Percentiles rank a stretch among this genome's conserved stretches.
These are phyloP conservation scores for Cladorrhinum samala DNA, from an alignment of 495 filamentous ascomycete genomes.

Conservation along the genomic window DNA sequence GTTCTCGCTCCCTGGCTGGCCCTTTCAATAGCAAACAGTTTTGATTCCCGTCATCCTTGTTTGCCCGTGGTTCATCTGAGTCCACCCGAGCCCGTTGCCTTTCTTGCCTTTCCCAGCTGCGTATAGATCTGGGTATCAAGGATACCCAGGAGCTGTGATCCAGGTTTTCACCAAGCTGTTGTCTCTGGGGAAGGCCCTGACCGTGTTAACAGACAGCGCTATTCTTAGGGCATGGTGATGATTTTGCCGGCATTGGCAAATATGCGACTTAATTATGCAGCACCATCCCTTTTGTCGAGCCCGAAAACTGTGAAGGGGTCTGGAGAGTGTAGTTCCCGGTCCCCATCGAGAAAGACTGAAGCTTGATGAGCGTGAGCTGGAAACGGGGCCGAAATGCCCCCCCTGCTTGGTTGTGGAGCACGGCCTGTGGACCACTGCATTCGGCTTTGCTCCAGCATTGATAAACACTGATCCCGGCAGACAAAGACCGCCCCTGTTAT, in stretches of 20 bases:
- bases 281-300: constrained; percentile 7
- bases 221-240: constrained; percentile 25
- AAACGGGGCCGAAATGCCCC: neutral
- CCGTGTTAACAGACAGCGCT: constrained; percentile 21
- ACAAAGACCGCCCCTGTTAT: neutral
- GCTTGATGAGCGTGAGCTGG: neutral
- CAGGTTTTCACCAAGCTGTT: constrained; percentile 21
- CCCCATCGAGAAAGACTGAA: neutral
- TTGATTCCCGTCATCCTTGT: constrained; percentile 20
- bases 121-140: constrained; percentile 16
- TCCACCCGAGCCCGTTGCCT: constrained; percentile 8
- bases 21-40: neutral
- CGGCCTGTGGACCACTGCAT: neutral
- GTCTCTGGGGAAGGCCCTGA: constrained; percentile 9
- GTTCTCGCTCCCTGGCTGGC: neutral
- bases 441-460: neutral
- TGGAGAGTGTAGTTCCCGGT: neutral
- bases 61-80: constrained; percentile 8
- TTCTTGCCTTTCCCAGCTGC: constrained; percentile 7
- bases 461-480: neutral
- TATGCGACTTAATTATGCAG: constrained; percentile 32
- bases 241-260: constrained; percentile 38
- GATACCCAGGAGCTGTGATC: constrained; percentile 11
- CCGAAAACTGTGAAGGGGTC: constrained; percentile 9
- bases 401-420: neutral